Evolutionary conservation across 768 basidiomycete genomes (phyloP).

Genomic region (Leccinum boreale): DNA sequence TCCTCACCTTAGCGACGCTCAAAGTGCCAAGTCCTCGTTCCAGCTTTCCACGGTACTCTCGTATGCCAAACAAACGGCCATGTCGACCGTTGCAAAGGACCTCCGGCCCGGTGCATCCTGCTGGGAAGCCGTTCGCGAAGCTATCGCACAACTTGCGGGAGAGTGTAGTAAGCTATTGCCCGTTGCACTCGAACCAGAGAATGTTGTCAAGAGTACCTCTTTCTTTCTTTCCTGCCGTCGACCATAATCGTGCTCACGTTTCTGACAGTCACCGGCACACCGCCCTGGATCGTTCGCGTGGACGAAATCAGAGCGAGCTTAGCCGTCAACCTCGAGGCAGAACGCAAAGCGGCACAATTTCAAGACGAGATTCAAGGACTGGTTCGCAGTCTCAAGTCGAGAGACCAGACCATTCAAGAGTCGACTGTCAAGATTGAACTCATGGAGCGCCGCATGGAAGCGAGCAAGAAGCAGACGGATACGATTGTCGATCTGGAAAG

Average conservation of each 20-base stretch:
- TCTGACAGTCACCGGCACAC: slow-evolving; percentile 58
- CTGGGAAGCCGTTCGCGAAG: slow-evolving; percentile 76
- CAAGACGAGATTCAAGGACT: slow-evolving; percentile 90
- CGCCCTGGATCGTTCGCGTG: slow-evolving; percentile 85
- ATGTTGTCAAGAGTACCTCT: slow-evolving; percentile 70
- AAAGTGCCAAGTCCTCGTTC: slow-evolving; percentile 75
- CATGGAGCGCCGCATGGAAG: slow-evolving; percentile 91
- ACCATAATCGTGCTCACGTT: neutral
- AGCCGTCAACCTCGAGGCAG: slow-evolving; percentile 89
- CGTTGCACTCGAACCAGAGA: slow-evolving; percentile 68
- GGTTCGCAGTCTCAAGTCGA: slow-evolving; percentile 75
- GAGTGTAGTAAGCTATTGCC: slow-evolving; percentile 73
- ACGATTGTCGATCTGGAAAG: slow-evolving; percentile 75
- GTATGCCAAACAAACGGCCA: slow-evolving; percentile 72
- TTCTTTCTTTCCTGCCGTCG: neutral
- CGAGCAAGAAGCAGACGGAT: slow-evolving; percentile 88
- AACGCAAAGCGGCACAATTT: slow-evolving; percentile 79
- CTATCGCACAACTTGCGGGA: slow-evolving; percentile 64
- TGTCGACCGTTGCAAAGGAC: slow-evolving; percentile 65
- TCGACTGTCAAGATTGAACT: slow-evolving; percentile 88
- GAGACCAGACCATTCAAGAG: slow-evolving; percentile 91
- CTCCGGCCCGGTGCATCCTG: slow-evolving; percentile 60
- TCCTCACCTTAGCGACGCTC: slow-evolving; percentile 80
- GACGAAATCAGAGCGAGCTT: slow-evolving; percentile 78
- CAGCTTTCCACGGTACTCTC: slow-evolving; percentile 66